Evolutionary conservation across 257 asterid species (phyloP).

Genomic region (Petunia axillaris): DNA sequence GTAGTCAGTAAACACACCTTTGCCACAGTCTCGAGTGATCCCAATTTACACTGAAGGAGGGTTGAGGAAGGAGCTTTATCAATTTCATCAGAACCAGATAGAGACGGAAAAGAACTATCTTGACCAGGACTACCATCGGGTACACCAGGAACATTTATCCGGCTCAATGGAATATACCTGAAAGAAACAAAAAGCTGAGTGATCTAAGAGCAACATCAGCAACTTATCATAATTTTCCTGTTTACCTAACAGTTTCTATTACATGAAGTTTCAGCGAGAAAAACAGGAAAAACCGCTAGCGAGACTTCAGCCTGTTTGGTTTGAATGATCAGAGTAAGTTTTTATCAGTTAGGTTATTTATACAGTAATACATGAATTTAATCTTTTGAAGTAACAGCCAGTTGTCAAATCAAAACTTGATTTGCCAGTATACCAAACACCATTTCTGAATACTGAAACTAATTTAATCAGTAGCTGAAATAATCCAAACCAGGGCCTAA

Average conservation of each 20-base stretch:
- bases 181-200: constrained; percentile 19
- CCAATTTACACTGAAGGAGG: constrained; percentile 70
- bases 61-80: constrained; percentile 61
- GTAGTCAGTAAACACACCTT: constrained; percentile 53
- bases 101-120: constrained; percentile 66
- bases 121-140: constrained; percentile 46
- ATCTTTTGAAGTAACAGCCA: not conserved
- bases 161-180: constrained; percentile 87
- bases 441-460: no score
- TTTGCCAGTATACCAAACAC: no score
- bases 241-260: not conserved
- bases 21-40: constrained; percentile 66
- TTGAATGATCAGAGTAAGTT: no score
- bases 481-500: no score
- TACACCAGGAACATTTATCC: constrained; percentile 49
- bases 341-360: not conserved
- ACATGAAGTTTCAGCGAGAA: not conserved
- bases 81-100: constrained; percentile 58
- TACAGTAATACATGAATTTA: not conserved
- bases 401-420: not conserved
- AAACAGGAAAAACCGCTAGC: not conserved
- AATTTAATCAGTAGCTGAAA: no score
- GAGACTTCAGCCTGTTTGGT: no score
- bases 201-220: not conserved
- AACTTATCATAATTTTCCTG: not conserved